Conservation (phyloP, 495 filamentous ascomycete genomes). For the Trichoderma orchidacearum region DNA sequence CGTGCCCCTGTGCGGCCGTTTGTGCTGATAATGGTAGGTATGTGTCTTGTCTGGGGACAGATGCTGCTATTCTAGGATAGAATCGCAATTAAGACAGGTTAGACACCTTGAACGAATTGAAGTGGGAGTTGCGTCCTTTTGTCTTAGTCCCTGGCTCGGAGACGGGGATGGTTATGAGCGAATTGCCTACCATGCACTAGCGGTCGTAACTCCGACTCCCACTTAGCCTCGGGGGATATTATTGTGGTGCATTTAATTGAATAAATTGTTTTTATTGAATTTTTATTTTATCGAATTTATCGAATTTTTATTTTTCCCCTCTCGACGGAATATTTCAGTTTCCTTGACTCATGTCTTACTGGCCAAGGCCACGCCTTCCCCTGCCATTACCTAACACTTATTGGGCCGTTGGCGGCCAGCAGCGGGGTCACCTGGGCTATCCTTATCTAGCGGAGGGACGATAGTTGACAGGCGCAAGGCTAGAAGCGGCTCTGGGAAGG, state of each 20-base stretch:
- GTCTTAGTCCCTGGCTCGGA: neutral
- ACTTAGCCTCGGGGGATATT: neutral
- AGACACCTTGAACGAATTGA: neutral
- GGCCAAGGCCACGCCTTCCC: too few species aligned
- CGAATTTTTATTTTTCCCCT: neutral
- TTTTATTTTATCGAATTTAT: neutral
- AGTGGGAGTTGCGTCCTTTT: neutral
- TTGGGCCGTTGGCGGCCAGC: neutral
- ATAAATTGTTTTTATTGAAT: neutral
- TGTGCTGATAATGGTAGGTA: neutral
- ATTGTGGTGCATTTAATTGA: neutral
- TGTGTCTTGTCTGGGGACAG: neutral
- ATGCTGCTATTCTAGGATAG: slow-evolving; percentile 1
- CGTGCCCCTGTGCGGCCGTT: neutral
- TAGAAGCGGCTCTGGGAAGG: neutral
- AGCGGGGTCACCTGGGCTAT: neutral
- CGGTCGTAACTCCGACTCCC: neutral
- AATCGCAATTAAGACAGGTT: neutral
- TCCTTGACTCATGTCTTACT: slow-evolving; percentile 1
- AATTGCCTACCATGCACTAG: slow-evolving; percentile 1
- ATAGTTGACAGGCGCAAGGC: neutral
- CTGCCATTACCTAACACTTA: neutral
- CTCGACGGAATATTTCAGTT: neutral
- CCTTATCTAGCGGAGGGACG: neutral
- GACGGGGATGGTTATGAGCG: neutral